Evolutionary conservation across 129 eudicot species (phyloP).

Genomic region (Ambrosia trifida): DNA sequence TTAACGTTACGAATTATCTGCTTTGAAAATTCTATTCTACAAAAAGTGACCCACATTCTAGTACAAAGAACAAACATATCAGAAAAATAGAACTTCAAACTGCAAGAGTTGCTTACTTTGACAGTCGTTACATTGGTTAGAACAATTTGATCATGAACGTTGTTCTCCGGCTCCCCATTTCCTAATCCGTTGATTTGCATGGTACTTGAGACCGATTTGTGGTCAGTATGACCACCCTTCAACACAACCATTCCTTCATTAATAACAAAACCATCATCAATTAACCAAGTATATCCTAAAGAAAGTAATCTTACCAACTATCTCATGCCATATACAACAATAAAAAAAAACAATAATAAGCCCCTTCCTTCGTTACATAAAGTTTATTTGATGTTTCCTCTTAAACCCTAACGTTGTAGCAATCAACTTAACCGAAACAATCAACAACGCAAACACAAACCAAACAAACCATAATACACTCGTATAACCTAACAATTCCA

Average conservation of each 20-base stretch:
- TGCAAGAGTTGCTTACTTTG: slow-evolving; percentile 12
- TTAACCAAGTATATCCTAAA: not conserved
- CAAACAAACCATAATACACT: slow-evolving; percentile 15
- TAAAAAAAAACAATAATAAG: not conserved
- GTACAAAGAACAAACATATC: slow-evolving; percentile 7
- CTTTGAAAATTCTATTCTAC: not conserved
- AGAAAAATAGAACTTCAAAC: slow-evolving; percentile 6
- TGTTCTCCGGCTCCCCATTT: not conserved
- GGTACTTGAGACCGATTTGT: slow-evolving; percentile 13
- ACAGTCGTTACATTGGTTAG: slow-evolving; percentile 21
- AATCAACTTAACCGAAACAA: not conserved
- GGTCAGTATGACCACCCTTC: slow-evolving; percentile 32
- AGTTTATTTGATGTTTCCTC: not conserved
- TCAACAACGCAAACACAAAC: slow-evolving; percentile 14
- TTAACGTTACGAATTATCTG: not conserved
- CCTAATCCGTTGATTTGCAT: slow-evolving; percentile 6
- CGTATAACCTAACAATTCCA: slow-evolving; percentile 12
- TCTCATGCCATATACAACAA: not conserved
- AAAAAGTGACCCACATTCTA: not conserved
- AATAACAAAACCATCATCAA: slow-evolving; percentile 24
- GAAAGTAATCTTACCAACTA: not conserved
- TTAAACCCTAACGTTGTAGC: slow-evolving; percentile 7
- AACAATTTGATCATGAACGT: slow-evolving; percentile 5
- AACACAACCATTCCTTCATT: slow-evolving; percentile 50
- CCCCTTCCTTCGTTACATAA: not conserved